phyloP scores from a whole-genome alignment of 2,329 filamentous ascomycete genomes.

The Cordyceps farinosa region DNA sequence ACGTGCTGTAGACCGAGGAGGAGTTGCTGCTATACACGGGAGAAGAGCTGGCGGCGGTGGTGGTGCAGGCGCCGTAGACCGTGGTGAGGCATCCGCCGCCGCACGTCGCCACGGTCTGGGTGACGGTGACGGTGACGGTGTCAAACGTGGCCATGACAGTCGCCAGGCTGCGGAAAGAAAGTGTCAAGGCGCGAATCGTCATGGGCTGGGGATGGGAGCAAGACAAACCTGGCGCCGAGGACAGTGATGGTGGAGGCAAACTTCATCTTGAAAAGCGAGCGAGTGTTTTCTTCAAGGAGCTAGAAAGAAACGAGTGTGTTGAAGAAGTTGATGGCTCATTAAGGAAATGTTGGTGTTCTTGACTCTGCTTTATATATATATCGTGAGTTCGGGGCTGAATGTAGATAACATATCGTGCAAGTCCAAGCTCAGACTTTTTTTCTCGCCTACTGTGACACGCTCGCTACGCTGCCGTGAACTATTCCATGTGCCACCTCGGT shows the following conservation, averaged over 20 bases:
- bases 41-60: not conserved
- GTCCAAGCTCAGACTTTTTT: not conserved
- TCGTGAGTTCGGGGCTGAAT: too few species aligned
- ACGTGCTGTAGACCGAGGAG: not conserved
- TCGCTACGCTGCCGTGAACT: not conserved
- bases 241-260: not conserved
- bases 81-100: not conserved
- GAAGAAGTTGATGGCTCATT: not conserved
- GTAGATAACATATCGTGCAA: not conserved
- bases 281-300: not conserved
- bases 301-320: constrained; percentile 8
- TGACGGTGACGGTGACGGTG: constrained; percentile 32
- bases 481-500: not conserved
- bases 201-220: not conserved
- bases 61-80: constrained; percentile 17
- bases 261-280: constrained; percentile 14
- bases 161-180: constrained; percentile 22
- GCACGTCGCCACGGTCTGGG: constrained; percentile 23
- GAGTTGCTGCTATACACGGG: not conserved
- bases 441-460: constrained; percentile 10
- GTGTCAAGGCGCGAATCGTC: constrained; percentile 12
- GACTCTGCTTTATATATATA: not conserved
- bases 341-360: too few species aligned
- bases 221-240: constrained; percentile 1
- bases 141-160: constrained; percentile 25